phyloP scores from a whole-genome alignment of 495 filamentous ascomycete species.

The Darksidea phi region DNA sequence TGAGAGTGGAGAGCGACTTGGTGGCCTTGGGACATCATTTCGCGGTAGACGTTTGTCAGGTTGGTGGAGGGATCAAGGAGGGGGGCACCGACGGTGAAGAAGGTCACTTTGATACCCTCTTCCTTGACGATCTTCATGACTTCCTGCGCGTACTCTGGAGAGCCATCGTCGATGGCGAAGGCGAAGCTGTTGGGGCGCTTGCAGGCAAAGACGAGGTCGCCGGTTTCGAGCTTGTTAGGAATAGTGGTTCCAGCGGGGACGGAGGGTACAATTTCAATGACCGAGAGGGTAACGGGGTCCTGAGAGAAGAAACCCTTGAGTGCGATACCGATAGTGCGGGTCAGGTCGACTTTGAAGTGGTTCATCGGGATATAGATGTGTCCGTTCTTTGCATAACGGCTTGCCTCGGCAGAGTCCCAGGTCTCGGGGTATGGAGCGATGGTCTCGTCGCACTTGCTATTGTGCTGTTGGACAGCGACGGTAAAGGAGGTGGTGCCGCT shows the following conservation, averaged over 20 bases:
- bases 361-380: constrained; percentile 74
- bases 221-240: constrained; percentile 62
- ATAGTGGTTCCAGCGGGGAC: constrained; percentile 54
- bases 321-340: constrained; percentile 61
- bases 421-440: constrained; percentile 69
- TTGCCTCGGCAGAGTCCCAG: constrained; percentile 70
- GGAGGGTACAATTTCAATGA: constrained; percentile 62
- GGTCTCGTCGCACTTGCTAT: constrained; percentile 57
- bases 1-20: constrained; percentile 74
- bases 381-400: constrained; percentile 57
- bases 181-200: constrained; percentile 72
- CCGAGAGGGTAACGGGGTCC: constrained; percentile 54
- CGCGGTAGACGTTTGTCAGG: constrained; percentile 37
- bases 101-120: constrained; percentile 67
- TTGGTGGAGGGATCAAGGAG: constrained; percentile 52
- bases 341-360: constrained; percentile 67
- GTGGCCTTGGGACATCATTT: constrained; percentile 53
- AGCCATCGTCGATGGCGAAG: constrained; percentile 78
- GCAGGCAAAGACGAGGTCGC: constrained; percentile 63
- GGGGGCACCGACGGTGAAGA: constrained; percentile 72
- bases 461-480: constrained; percentile 71
- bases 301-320: constrained; percentile 66
- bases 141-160: constrained; percentile 59
- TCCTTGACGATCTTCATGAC: constrained; percentile 65
- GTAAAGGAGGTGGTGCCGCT: constrained; percentile 66